Conservation (phyloP, 345 rosid species). For the Salix exigua region DNA sequence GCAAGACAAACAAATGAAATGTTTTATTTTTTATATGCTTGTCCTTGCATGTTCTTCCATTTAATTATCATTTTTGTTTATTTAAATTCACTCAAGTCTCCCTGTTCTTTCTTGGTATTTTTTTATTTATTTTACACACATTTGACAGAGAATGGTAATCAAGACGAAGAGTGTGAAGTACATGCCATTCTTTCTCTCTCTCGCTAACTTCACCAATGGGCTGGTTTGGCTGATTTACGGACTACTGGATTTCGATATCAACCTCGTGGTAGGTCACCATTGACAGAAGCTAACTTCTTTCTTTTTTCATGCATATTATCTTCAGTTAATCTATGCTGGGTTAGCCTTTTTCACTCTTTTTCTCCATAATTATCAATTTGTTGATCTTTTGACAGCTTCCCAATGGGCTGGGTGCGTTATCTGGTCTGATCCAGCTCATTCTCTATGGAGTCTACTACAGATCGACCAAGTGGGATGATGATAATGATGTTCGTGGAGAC, state of each 20-base stretch:
- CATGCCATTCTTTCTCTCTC: slow-evolving; percentile 69
- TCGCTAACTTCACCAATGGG: slow-evolving; percentile 53
- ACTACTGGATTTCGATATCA: slow-evolving; percentile 50
- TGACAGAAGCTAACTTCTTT: too few species aligned
- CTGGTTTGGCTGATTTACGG: slow-evolving; percentile 56
- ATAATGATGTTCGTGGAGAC: neutral
- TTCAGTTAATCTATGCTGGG: too few species aligned
- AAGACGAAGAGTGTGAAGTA: slow-evolving; percentile 77
- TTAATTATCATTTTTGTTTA: neutral
- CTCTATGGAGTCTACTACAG: slow-evolving; percentile 38
- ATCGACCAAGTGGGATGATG: slow-evolving; percentile 44
- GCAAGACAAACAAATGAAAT: too few species aligned
- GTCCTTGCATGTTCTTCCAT: neutral
- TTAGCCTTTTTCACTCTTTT: neutral
- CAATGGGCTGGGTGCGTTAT: slow-evolving; percentile 40
- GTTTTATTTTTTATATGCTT: too few species aligned
- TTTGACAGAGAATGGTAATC: slow-evolving; percentile 51
- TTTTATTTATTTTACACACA: too few species aligned
- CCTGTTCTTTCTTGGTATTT: too few species aligned
- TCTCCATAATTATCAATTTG: too few species aligned
- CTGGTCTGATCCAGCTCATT: slow-evolving; percentile 49
- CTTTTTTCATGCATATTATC: neutral
- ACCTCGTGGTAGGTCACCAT: slow-evolving; percentile 41
- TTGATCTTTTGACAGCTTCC: slow-evolving; percentile 8
- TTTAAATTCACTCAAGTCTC: neutral